Evolutionary conservation across 202 grass and related monocot genomes (phyloP).

Genomic region (Saccharum hybrid): DNA sequence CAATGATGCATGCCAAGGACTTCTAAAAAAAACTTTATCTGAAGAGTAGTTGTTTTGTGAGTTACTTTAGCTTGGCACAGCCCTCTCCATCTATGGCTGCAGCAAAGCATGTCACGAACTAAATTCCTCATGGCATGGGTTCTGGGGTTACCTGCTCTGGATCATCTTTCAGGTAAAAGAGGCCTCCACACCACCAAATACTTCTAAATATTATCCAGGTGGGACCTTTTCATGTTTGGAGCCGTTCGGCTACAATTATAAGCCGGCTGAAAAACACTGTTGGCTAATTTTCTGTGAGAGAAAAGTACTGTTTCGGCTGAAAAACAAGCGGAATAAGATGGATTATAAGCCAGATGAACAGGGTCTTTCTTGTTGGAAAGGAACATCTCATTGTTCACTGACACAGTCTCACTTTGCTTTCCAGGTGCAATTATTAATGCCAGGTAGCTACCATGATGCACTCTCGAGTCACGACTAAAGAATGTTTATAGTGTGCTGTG

Average conservation of each 20-base stretch:
- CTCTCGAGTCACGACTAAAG: conserved; percentile 35
- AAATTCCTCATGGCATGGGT: conserved; percentile 27
- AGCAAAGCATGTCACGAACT: conserved; percentile 53
- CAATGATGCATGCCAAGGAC: conserved; percentile 27
- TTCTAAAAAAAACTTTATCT: conserved; percentile 26
- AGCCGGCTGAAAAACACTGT: no score
- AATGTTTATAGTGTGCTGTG: conserved; percentile 15
- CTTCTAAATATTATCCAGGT: conserved; percentile 38
- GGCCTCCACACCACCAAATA: conserved; percentile 21
- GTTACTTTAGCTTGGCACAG: conserved; percentile 64
- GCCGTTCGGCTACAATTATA: no score
- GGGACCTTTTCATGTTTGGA: conserved; percentile 11
- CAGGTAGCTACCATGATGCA: conserved; percentile 47
- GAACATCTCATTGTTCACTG: conserved; percentile 14
- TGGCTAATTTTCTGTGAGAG: no score
- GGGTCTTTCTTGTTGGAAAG: conserved; percentile 22
- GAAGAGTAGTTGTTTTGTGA: conserved; percentile 22
- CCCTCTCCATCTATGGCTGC: conserved; percentile 83
- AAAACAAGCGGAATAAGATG: no score
- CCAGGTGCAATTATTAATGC: conserved; percentile 58
- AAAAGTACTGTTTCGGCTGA: no score
- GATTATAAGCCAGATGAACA: no score
- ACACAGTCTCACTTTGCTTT: conserved; percentile 50
- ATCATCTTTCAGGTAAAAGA: conserved; percentile 83
- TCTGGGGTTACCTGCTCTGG: conserved; percentile 75